Evolutionary conservation across 2,329 filamentous ascomycete species (phyloP).

Genomic region (Chalara sp.): DNA sequence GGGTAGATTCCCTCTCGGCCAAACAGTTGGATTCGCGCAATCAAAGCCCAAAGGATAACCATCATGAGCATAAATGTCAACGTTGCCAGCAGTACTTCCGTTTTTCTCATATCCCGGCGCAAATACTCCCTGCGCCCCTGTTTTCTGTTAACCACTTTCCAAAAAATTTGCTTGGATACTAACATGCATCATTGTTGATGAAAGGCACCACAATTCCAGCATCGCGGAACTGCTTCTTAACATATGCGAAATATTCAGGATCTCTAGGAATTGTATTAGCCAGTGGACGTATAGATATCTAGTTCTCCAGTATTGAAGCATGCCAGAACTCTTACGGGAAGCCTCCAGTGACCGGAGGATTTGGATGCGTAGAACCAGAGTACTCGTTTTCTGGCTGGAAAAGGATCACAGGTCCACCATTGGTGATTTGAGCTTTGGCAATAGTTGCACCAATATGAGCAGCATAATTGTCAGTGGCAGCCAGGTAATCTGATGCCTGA

Average conservation of each 20-base stretch:
- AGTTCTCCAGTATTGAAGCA: slow-evolving; percentile 16
- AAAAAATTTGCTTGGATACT: slow-evolving; percentile 3
- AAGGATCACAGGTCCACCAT: slow-evolving; percentile 73
- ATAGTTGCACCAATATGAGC: slow-evolving; percentile 56
- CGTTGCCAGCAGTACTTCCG: slow-evolving; percentile 23
- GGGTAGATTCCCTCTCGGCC: slow-evolving; percentile 51
- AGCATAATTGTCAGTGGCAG: slow-evolving; percentile 57
- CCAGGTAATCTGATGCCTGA: slow-evolving; percentile 51
- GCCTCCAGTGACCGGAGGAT: too few species aligned
- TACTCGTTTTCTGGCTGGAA: slow-evolving; percentile 83
- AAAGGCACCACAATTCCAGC: slow-evolving; percentile 68
- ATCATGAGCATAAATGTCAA: slow-evolving; percentile 33
- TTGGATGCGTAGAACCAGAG: slow-evolving; percentile 29
- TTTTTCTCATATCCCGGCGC: slow-evolving; percentile 21
- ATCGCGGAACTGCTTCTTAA: slow-evolving; percentile 60
- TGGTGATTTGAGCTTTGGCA: slow-evolving; percentile 72
- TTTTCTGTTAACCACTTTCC: slow-evolving; percentile 3
- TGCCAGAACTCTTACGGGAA: too few species aligned
- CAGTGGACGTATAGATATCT: slow-evolving; percentile 49
- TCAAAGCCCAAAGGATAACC: slow-evolving; percentile 39
- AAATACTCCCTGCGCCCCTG: slow-evolving; percentile 19
- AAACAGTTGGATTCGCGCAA: slow-evolving; percentile 41
- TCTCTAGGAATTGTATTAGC: slow-evolving; percentile 24
- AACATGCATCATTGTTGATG: slow-evolving; percentile 64
- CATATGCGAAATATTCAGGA: slow-evolving; percentile 61